Base-by-base conservation (phyloP, 345 rosid species). In the Erucastrum elatum region DNA sequence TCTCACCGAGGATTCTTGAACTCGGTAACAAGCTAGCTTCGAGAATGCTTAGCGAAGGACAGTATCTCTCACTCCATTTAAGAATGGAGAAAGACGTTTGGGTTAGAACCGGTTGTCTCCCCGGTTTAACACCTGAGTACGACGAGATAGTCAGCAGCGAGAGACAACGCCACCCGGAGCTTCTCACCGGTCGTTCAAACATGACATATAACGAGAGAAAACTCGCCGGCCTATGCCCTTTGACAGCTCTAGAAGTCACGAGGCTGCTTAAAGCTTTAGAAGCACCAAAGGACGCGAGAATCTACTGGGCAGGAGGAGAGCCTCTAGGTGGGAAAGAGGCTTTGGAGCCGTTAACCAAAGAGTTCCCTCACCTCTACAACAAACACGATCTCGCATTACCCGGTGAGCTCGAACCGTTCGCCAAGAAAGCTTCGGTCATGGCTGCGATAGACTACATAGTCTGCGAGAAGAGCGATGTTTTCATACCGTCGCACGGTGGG, bases 401-500 rank as follows among this genome's bases (percentile, higher is more conserved):
- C 0, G 89, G 90, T 0, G 99, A 96, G 77, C 84, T 93, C 2
- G 94, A 91, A 80, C 92, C 98, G 9, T 96, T 89, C 66, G 86
- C 83, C 27, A 90, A 86, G 31, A 91, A 77, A 85, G 97, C 98
- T 58, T 96, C 99, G 1, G 71, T 85, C 11, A 82, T 96, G 97
- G 98, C 99, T 64, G 98, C 98, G 27, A 84, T 93, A 2, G 99
- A 96, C 79, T 89, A 84, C 77, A 81, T 96, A 66, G 97, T 96
- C 62, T 90, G 96, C 0, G 93, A 87, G 69, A 86, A 81, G 53
- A 91, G 97, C 46, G 96, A 96, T 46, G 96, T 93, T 65, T 96
- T 96, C 82, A 89, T 96, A 96, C 94, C 99, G 16, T 96, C 99
- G 49, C 98, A 93, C 13, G 99, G 99, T 3, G 99, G 99, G 76